A percentile compares a stretch with the other conserved stretches of the same genome.
These are phyloP conservation scores for Suillus luteus DNA, from an alignment of 768 basidiomycete species.

Conservation along the genomic window DNA sequence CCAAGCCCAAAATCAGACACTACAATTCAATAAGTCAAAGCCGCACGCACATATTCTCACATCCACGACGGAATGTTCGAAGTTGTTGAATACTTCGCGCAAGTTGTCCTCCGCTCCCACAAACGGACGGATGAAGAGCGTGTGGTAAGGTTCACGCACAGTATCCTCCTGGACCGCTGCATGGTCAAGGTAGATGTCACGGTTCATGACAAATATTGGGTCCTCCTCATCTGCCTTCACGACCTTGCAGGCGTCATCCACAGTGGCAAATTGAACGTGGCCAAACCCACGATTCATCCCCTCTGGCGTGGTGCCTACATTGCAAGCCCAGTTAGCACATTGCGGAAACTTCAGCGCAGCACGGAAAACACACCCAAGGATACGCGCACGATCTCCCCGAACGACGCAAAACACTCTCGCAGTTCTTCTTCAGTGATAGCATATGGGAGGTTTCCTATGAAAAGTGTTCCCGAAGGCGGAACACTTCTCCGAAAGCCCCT, in stretches of 20 bases:
- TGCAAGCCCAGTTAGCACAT: neutral
- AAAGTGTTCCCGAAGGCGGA: slow-evolving; percentile 42
- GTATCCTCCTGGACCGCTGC: slow-evolving; percentile 23
- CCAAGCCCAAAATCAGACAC: neutral
- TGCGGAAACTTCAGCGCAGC: neutral
- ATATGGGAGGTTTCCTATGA: slow-evolving; percentile 57
- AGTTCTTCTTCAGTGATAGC: slow-evolving; percentile 42
- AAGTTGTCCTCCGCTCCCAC: slow-evolving; percentile 29
- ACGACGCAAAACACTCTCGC: slow-evolving; percentile 41
- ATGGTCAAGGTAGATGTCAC: slow-evolving; percentile 46
- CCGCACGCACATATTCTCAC: slow-evolving; percentile 37
- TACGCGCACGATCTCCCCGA: slow-evolving; percentile 42
- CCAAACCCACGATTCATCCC: slow-evolving; percentile 47
- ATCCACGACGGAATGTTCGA: slow-evolving; percentile 19
- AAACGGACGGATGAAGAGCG: slow-evolving; percentile 34
- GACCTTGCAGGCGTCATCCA: slow-evolving; percentile 41
- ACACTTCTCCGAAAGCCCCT: slow-evolving; percentile 6
- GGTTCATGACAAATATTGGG: slow-evolving; percentile 50
- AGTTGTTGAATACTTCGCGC: slow-evolving; percentile 26
- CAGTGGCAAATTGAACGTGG: slow-evolving; percentile 44
- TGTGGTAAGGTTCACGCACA: slow-evolving; percentile 27
- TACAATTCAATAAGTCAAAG: neutral
- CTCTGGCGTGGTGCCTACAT: slow-evolving; percentile 27
- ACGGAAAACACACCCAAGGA: slow-evolving; percentile 39
- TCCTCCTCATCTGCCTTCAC: slow-evolving; percentile 40